phyloP scores from a whole-genome alignment of 768 basidiomycete genomes.

The Calvatia gigantea region DNA sequence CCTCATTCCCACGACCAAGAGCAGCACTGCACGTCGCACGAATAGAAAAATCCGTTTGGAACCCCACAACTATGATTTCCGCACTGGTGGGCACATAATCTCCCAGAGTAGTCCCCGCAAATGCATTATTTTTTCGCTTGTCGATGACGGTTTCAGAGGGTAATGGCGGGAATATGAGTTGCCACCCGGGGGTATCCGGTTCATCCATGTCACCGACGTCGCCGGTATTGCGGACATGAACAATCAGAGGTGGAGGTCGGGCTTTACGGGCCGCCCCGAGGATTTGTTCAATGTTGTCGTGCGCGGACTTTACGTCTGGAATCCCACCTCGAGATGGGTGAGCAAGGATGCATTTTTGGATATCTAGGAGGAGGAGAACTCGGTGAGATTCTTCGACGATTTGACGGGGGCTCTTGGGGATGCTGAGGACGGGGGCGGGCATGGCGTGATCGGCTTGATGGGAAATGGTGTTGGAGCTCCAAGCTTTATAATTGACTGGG shows the following conservation, averaged over 20 bases:
- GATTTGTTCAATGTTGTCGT: constrained; percentile 45
- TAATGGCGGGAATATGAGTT: constrained; percentile 52
- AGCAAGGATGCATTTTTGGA: constrained; percentile 49
- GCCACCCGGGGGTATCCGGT: constrained; percentile 53
- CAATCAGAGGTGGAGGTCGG: constrained; percentile 48
- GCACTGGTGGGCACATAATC: constrained; percentile 48
- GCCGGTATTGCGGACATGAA: constrained; percentile 67
- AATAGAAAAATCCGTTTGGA: constrained; percentile 66
- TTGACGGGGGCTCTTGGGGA: neutral
- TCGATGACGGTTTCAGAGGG: constrained; percentile 54
- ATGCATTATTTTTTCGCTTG: constrained; percentile 71
- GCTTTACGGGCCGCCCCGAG: constrained; percentile 48
- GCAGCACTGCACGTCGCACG: constrained; percentile 60
- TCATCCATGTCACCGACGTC: constrained; percentile 61
- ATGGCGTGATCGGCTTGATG: constrained; percentile 13
- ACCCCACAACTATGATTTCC: constrained; percentile 62
- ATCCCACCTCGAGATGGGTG: constrained; percentile 44
- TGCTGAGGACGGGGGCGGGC: constrained; percentile 5
- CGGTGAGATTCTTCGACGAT: constrained; percentile 19
- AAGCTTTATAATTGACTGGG: constrained; percentile 8
- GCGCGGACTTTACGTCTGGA: constrained; percentile 39
- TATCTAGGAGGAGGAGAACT: constrained; percentile 58
- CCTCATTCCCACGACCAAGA: constrained; percentile 60
- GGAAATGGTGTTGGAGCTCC: neutral
- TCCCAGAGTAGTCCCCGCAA: constrained; percentile 52